A percentile compares a stretch with the other conserved stretches of the same genome.
Evolutionary conservation across 257 asterid genomes (phyloP).

Genomic region (Solanum gandarillasii): DNA sequence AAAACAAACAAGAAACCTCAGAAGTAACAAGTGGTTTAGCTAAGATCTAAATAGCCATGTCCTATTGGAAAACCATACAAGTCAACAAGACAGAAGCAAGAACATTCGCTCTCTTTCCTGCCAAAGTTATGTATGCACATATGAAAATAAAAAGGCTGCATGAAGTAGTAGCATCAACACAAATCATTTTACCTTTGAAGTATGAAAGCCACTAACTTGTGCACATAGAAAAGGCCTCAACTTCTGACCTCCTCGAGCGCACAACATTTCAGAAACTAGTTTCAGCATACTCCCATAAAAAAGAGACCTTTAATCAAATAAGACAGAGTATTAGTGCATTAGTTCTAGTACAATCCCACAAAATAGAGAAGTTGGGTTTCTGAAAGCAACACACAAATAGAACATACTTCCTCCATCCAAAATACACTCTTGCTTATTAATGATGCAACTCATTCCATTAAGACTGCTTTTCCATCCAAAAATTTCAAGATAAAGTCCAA

Average conservation of each 20-base stretch:
- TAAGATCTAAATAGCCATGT: not conserved
- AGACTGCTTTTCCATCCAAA: not conserved
- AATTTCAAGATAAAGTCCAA: not conserved
- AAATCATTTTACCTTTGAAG: constrained; percentile 32
- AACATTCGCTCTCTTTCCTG: not conserved
- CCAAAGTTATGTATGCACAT: not conserved
- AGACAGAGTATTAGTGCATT: not conserved
- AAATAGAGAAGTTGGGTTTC: not conserved
- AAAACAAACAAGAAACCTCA: not conserved
- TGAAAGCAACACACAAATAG: not conserved
- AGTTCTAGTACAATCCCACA: not conserved
- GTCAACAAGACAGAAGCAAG: not conserved
- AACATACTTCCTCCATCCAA: not conserved
- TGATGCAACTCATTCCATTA: not conserved
- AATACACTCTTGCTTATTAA: no score
- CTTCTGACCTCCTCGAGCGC: constrained; percentile 21
- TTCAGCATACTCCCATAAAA: constrained; percentile 37
- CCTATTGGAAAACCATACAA: not conserved
- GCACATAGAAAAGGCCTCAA: constrained; percentile 23
- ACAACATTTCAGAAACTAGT: constrained; percentile 29
- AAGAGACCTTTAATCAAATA: not conserved
- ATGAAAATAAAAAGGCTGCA: not conserved
- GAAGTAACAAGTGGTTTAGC: not conserved
- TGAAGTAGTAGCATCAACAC: not conserved
- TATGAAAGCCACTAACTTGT: constrained; percentile 33